Percentiles rank a stretch among this genome's conserved stretches.
Evolutionary conservation across 441 rosid genomes (phyloP).

Genomic region (Gossypium davidsonii): DNA sequence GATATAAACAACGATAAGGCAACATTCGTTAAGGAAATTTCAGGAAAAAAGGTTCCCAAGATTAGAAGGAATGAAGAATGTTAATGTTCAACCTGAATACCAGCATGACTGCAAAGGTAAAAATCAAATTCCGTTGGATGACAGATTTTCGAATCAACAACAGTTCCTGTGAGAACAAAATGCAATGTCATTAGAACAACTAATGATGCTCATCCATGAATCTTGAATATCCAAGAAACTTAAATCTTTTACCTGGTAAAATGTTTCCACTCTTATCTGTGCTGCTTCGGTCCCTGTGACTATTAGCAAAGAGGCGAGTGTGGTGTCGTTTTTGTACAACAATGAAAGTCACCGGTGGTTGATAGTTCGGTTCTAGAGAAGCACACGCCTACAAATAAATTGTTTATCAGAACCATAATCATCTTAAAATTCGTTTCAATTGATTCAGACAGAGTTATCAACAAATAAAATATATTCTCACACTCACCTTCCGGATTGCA

Average conservation of each 20-base stretch:
- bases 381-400: constrained; percentile 69
- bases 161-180: constrained; percentile 57
- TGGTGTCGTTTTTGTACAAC: constrained; percentile 95
- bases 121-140: constrained; percentile 95
- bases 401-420: background rate
- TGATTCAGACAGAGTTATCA: background rate
- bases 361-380: constrained; percentile 92
- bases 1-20: background rate
- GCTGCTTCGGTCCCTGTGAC: constrained; percentile 86
- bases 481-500: constrained; percentile 81
- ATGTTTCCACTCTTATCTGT: constrained; percentile 84
- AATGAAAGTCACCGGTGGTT: constrained; percentile 91
- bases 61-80: background rate
- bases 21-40: background rate
- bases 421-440: background rate
- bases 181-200: background rate
- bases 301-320: constrained; percentile 83
- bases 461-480: background rate
- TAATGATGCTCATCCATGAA: background rate
- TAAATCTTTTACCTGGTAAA: constrained; percentile 57
- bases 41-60: background rate
- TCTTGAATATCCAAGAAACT: background rate
- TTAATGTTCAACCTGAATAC: constrained; percentile 62
- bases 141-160: constrained; percentile 85
- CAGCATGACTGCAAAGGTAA: constrained; percentile 96